Evolutionary conservation across 1,284 basidiomycete genomes (phyloP), one percentile per base, ranked within the genome.

Genomic region (Tetrapyrgos nigripes): DNA sequence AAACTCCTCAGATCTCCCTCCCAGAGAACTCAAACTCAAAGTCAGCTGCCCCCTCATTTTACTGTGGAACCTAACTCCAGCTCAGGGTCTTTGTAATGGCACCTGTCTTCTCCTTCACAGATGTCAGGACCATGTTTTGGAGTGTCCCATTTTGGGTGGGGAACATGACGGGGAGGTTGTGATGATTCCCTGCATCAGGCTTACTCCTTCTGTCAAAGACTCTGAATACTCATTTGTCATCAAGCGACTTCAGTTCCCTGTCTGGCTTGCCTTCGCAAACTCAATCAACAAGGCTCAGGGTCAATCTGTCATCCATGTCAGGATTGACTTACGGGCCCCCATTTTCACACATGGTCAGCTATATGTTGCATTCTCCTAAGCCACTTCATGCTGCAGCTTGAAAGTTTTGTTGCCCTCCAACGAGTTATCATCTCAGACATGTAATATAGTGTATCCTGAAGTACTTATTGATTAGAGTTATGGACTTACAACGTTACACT

Each of bases 221-320:
- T 24, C 49, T 3, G 46, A 45, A 3, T 55, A 64, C 6, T 47
- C 63, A 2, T 71, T 77, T 53, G 48, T 49, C 8, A 56, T 77
- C 13, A 50, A 44, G 0, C 56, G 68, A 3, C 17, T 29, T 4
- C 55, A 57, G 27, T 73, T 72, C 51, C 73, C 72, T 19, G 60
- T 77, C 1, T 44, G 57, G 3, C 62, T 76, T 2, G 73, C 74
- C 8, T 78, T 77, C 64, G 70, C 73, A 10, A 71, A 78, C 65
- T 72, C 63, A 23, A 75, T 78, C 53, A 78, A 78, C 64, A 78
- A 78, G 49, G 57, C 73, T 3, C 76, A 78, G 59, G 76, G 76
- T 1, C 76, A 78, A 55, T 76, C 76, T 10, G 64, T 74, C 1
- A 62, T 60, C 23, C 50, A 62, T 45, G 65, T 74, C 27, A 70